Percentiles rank a stretch among this genome's conserved stretches.
Conservation (phyloP, 2,329 filamentous ascomycete species). For the Fusarium longipes region DNA sequence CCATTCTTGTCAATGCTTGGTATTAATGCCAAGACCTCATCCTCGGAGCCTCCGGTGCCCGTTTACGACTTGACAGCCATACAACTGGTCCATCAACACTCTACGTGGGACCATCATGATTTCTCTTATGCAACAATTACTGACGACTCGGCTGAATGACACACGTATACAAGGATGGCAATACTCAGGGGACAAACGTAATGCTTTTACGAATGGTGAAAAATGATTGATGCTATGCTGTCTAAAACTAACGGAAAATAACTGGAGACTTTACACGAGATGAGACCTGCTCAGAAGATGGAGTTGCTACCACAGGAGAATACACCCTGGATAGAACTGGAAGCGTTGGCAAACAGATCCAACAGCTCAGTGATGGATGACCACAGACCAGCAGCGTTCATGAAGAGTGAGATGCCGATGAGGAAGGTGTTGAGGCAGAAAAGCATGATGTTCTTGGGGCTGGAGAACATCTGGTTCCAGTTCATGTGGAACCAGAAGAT, state of each 20-base stretch:
- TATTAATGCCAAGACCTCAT: conserved; percentile 30
- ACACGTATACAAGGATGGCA: conserved; percentile 41
- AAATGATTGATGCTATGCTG: conserved; percentile 27
- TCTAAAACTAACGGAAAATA: conserved; percentile 32
- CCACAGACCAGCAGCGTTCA: conserved; percentile 52
- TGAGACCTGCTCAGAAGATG: conserved; percentile 46
- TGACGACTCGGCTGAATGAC: conserved; percentile 31
- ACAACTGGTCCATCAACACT: conserved; percentile 20
- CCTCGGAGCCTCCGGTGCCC: conserved; percentile 35
- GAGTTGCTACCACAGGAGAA: conserved; percentile 52
- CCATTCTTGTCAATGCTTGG: conserved; percentile 7
- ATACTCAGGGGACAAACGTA: conserved; percentile 19
- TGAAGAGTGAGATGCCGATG: conserved; percentile 50
- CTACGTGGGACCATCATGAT: conserved; percentile 42
- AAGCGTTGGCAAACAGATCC: conserved; percentile 47
- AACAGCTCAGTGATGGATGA: conserved; percentile 49
- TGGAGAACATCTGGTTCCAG: conserved; percentile 48
- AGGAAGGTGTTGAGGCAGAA: conserved; percentile 48
- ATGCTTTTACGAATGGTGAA: conserved; percentile 31
- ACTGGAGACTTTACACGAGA: conserved; percentile 19
- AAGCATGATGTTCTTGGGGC: conserved; percentile 47
- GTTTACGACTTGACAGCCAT: conserved; percentile 18
- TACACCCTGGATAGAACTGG: conserved; percentile 46
- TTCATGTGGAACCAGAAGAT: conserved; percentile 54
- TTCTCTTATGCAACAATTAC: conserved; percentile 48